These are phyloP conservation scores for Aurinia saxatilis DNA, from an alignment of 345 rosid genomes.

Conservation along the genomic window DNA sequence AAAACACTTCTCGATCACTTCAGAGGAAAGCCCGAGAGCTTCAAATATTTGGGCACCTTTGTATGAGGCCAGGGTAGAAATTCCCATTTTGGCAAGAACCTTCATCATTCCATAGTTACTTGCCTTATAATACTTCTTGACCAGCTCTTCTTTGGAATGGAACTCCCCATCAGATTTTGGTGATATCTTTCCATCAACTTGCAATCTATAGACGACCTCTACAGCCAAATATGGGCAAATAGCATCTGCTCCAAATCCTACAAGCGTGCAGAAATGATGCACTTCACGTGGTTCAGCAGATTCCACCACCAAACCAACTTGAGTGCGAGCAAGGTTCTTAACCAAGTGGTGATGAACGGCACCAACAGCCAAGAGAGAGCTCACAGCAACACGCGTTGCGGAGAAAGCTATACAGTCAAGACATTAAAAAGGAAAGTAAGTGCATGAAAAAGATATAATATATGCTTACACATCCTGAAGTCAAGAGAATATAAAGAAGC, in stretches of 20 bases:
- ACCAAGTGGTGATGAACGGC: constrained; percentile 97
- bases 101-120: constrained; percentile 99
- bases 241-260: constrained; percentile 98
- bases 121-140: constrained; percentile 91
- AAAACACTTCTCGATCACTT: constrained; percentile 95
- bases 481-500: neutral
- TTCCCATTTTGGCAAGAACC: constrained; percentile 99
- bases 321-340: constrained; percentile 83
- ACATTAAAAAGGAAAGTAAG: neutral
- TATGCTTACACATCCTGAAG: neutral
- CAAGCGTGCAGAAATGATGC: constrained; percentile 96
- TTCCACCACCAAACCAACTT: constrained; percentile 82
- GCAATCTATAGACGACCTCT: constrained; percentile 83
- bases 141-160: constrained; percentile 77
- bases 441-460: neutral
- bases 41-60: constrained; percentile 99
- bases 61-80: constrained; percentile 94
- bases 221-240: constrained; percentile 88
- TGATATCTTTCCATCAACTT: constrained; percentile 93
- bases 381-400: constrained; percentile 70
- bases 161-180: constrained; percentile 78
- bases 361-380: constrained; percentile 98
- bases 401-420: constrained; percentile 54
- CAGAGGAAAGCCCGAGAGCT: constrained; percentile 94
- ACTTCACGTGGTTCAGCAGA: constrained; percentile 99